Percentiles rank a stretch among this genome's conserved stretches.
Evolutionary conservation across 2,329 filamentous ascomycete species (phyloP).

Genomic region (Monilinia polystroma): DNA sequence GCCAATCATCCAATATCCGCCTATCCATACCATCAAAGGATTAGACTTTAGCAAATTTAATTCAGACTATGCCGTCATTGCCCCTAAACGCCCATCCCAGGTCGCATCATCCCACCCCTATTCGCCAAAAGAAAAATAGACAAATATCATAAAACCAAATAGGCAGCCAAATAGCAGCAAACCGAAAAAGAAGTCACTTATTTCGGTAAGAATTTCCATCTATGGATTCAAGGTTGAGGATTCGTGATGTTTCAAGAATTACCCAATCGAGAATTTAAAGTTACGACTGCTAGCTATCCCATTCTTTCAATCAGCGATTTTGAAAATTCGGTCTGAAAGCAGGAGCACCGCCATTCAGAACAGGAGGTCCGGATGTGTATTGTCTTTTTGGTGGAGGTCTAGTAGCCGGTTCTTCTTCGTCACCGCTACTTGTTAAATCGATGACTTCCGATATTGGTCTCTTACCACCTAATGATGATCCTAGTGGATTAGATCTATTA

Average conservation of each 20-base stretch:
- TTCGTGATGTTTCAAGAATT: neutral
- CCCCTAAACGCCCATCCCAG: conserved; percentile 3
- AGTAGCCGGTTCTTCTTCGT: conserved; percentile 48
- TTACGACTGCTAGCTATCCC: neutral
- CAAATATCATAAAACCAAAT: conserved; percentile 9
- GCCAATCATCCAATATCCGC: neutral
- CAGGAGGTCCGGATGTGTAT: conserved; percentile 13
- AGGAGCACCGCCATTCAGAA: conserved; percentile 8
- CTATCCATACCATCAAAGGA: neutral
- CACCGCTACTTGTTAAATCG: conserved; percentile 53
- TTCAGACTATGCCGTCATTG: neutral
- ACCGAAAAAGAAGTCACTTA: neutral
- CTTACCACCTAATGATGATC: conserved; percentile 40
- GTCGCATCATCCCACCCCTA: neutral
- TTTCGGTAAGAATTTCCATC: neutral
- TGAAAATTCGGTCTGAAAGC: neutral
- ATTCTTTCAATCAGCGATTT: neutral
- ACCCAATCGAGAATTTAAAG: neutral
- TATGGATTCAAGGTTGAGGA: neutral
- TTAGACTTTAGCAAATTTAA: neutral
- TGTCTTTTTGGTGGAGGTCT: conserved; percentile 39
- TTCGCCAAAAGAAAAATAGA: conserved; percentile 6
- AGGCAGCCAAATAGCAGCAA: neutral
- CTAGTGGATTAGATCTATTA: conserved; percentile 17
- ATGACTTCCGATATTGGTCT: conserved; percentile 50